These are phyloP conservation scores for Biscutella laevigata DNA, from an alignment of 441 rosid species.

Conservation along the genomic window DNA sequence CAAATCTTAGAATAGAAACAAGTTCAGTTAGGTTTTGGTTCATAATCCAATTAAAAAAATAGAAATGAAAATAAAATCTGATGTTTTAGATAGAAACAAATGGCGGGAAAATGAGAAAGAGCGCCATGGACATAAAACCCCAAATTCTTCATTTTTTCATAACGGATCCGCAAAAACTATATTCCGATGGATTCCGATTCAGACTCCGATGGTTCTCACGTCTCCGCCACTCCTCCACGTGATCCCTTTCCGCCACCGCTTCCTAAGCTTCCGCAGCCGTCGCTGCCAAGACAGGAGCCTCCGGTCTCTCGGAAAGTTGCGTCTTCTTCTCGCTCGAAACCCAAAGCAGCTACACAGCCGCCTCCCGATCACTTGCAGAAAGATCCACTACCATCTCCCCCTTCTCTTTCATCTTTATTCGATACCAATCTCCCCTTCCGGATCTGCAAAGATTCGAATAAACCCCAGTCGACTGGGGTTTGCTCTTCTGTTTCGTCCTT, in stretches of 20 bases:
- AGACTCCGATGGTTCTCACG: slow-evolving; percentile 74
- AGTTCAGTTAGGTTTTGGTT: too few relatives aligned
- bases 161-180: neutral
- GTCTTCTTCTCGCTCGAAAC: slow-evolving; percentile 25
- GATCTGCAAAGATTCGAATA: slow-evolving; percentile 53
- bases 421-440: slow-evolving; percentile 51
- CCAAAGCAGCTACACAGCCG: slow-evolving; percentile 19
- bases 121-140: neutral
- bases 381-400: slow-evolving; percentile 22
- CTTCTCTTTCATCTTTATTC: slow-evolving; percentile 22
- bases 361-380: slow-evolving; percentile 16
- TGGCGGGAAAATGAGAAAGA: slow-evolving; percentile 22
- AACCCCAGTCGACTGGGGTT: slow-evolving; percentile 42
- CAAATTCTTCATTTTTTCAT: neutral
- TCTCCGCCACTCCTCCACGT: slow-evolving; percentile 83
- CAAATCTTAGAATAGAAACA: too few relatives aligned
- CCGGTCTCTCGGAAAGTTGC: slow-evolving; percentile 12
- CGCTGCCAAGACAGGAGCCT: slow-evolving; percentile 8
- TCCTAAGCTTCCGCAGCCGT: neutral
- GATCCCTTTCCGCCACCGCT: slow-evolving; percentile 28
- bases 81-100: neutral
- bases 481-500: slow-evolving; percentile 56
- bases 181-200: slow-evolving; percentile 52
- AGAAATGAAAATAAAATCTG: too few relatives aligned
- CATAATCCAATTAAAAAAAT: too few relatives aligned